phyloP scores from a whole-genome alignment of 495 filamentous ascomycete species.

The Usnea hakonensis region DNA sequence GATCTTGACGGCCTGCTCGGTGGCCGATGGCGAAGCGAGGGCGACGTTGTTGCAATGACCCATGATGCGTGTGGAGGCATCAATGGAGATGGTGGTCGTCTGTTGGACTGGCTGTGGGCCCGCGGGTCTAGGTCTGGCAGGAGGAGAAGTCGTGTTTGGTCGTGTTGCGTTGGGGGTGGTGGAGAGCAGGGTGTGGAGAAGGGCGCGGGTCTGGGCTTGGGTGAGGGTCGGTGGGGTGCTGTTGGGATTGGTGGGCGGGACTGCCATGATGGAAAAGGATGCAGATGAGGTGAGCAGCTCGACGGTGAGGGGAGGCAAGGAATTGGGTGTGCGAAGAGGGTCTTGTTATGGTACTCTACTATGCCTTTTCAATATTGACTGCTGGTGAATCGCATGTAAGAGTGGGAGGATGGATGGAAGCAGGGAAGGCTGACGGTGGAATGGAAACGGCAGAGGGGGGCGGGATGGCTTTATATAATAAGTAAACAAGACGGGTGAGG shows the following conservation, averaged over 20 bases:
- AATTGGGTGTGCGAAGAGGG: neutral
- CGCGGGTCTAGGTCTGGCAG: neutral
- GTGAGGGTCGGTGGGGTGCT: slow-evolving; percentile 5
- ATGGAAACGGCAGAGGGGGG: neutral
- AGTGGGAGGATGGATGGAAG: neutral
- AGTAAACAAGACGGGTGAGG: neutral
- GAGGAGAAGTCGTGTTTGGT: neutral
- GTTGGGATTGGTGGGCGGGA: neutral
- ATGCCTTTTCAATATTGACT: neutral
- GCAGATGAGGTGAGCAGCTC: neutral
- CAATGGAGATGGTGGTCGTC: slow-evolving; percentile 31
- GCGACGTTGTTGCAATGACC: slow-evolving; percentile 32
- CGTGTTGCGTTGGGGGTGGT: neutral
- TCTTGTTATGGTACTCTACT: neutral
- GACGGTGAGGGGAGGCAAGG: too few species aligned
- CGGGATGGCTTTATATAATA: neutral
- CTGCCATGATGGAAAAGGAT: neutral
- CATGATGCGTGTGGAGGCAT: slow-evolving; percentile 31
- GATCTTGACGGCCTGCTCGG: slow-evolving; percentile 3
- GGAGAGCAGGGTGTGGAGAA: slow-evolving; percentile 10
- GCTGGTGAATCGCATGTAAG: neutral
- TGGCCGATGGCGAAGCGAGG: slow-evolving; percentile 22
- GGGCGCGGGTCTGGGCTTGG: slow-evolving; percentile 11
- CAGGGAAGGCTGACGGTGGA: neutral
- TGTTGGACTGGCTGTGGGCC: neutral